Conservation (phyloP, 345 rosid genomes). For the Punica granatum region DNA sequence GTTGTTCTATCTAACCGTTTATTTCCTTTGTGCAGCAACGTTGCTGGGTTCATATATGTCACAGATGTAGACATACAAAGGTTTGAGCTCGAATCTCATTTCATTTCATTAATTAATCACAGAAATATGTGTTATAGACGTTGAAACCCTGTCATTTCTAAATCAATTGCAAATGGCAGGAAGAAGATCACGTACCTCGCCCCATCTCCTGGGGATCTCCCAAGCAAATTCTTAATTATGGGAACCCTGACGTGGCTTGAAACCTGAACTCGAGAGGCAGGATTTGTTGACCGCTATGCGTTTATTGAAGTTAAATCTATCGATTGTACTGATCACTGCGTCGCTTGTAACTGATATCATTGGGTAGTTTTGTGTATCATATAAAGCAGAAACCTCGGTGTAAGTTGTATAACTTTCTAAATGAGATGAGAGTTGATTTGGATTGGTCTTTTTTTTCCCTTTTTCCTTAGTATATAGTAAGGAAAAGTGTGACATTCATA, state of each 20-base stretch:
- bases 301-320: background rate
- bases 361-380: background rate
- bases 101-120: no score
- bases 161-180: conserved; percentile 29
- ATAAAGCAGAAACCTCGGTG: background rate
- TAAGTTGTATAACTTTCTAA: background rate
- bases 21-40: conserved; percentile 39
- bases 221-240: conserved; percentile 55
- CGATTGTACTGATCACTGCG: background rate
- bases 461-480: no score
- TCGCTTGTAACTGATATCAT: background rate
- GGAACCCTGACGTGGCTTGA: conserved; percentile 83
- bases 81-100: conserved; percentile 14
- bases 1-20: background rate
- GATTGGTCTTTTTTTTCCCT: no score
- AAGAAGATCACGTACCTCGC: conserved; percentile 60
- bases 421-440: background rate
- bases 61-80: conserved; percentile 63
- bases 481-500: no score
- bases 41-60: conserved; percentile 74
- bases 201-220: conserved; percentile 62
- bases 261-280: conserved; percentile 17
- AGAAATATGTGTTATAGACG: background rate
- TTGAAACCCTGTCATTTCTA: background rate
- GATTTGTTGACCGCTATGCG: background rate